Percentiles rank a stretch among this genome's conserved stretches.
Evolutionary conservation across 2,329 filamentous ascomycete species (phyloP).

Genomic region (Xylaria polymorpha): DNA sequence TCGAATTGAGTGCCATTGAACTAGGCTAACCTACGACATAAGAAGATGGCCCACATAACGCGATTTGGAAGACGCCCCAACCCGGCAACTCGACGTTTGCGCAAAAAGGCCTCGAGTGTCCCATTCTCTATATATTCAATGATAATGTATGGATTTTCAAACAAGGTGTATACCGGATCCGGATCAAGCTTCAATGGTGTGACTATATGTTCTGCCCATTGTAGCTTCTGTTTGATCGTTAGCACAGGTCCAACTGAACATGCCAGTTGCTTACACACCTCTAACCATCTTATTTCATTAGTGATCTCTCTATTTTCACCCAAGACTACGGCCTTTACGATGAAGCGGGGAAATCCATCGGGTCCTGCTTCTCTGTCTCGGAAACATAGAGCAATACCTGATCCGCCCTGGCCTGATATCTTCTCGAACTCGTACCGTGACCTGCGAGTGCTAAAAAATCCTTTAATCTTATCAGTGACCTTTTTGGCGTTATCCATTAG

Average conservation of each 20-base stretch:
- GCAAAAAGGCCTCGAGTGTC: neutral
- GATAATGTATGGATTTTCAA: neutral
- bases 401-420: conserved; percentile 13
- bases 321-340: neutral
- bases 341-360: neutral
- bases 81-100: neutral
- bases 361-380: conserved; percentile 2
- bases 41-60: conserved; percentile 5
- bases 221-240: neutral
- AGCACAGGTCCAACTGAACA: neutral
- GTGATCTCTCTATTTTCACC: neutral
- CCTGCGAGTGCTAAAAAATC: neutral
- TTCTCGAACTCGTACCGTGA: conserved; percentile 1
- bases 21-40: conserved; percentile 3
- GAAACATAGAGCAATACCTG: conserved; percentile 16
- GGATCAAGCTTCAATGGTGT: neutral
- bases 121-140: conserved; percentile 15
- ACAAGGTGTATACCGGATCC: neutral
- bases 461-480: neutral
- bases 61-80: conserved; percentile 5
- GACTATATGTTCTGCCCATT: conserved; percentile 19
- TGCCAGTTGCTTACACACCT: neutral
- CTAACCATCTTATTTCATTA: neutral
- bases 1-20: neutral
- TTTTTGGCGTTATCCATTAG: neutral